Percentiles rank a stretch among this genome's conserved stretches.
Conservation (phyloP, 768 basidiomycete genomes). For the Artomyces pyxidatus region DNA sequence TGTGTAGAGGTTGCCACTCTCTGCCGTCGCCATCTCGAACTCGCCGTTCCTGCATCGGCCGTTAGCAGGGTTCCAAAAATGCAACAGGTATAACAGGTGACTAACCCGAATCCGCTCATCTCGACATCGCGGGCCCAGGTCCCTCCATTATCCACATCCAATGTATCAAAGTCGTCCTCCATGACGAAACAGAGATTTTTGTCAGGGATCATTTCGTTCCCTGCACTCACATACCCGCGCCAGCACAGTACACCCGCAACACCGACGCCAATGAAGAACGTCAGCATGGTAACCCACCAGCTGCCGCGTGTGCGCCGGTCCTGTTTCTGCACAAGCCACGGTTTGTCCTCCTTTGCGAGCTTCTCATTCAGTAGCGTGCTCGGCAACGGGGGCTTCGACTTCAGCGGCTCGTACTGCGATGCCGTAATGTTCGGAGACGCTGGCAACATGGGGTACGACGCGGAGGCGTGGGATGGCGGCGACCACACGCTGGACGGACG, state of each 20-base stretch:
- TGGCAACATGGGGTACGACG: conserved; percentile 19
- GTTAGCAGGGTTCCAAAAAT: background rate
- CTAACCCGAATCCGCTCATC: conserved; percentile 44
- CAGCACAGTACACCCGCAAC: conserved; percentile 38
- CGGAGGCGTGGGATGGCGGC: conserved; percentile 38
- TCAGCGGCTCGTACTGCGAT: conserved; percentile 10
- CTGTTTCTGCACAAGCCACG: conserved; percentile 32
- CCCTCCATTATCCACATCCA: conserved; percentile 28
- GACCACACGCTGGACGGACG: conserved; percentile 61
- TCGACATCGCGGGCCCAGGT: conserved; percentile 43
- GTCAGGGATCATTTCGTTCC: conserved; percentile 29
- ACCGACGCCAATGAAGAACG: conserved; percentile 34
- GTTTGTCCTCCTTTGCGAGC: conserved; percentile 41
- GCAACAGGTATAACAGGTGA: conserved; percentile 4
- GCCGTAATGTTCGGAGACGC: conserved; percentile 1
- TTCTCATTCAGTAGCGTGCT: conserved; percentile 46
- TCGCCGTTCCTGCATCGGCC: conserved; percentile 30
- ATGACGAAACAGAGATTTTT: conserved; percentile 36
- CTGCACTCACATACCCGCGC: conserved; percentile 27
- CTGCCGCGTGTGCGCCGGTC: conserved; percentile 37
- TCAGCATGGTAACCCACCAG: conserved; percentile 40
- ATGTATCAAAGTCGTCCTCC: conserved; percentile 40
- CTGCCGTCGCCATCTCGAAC: conserved; percentile 47
- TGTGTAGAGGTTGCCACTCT: conserved; percentile 33
- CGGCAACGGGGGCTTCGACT: conserved; percentile 20